Evolutionary conservation across 495 filamentous ascomycete genomes (phyloP).

Genomic region (Podospora sp.): DNA sequence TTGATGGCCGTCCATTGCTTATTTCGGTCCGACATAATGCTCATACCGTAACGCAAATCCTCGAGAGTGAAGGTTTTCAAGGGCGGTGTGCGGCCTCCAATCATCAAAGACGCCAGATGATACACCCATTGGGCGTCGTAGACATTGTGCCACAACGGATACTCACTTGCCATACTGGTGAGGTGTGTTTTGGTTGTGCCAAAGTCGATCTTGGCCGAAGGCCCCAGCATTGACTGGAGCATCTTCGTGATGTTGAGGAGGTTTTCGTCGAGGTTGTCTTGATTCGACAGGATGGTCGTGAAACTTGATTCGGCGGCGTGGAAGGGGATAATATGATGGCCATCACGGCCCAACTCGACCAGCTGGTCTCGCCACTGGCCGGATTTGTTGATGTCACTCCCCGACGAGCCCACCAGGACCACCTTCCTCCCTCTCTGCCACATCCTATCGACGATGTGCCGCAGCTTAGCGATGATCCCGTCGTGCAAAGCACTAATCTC

Average conservation of each 20-base stretch:
- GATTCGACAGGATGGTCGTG: conserved; percentile 22
- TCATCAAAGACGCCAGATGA: conserved; percentile 32
- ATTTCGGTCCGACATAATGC: conserved; percentile 30
- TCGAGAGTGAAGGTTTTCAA: conserved; percentile 19
- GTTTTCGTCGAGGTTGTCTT: conserved; percentile 43
- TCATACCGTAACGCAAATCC: conserved; percentile 25
- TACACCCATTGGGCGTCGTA: conserved; percentile 41
- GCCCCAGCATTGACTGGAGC: conserved; percentile 33
- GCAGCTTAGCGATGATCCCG: conserved; percentile 65
- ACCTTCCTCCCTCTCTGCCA: conserved; percentile 70
- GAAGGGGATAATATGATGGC: conserved; percentile 36
- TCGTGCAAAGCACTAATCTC: conserved; percentile 67
- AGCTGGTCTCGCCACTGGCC: conserved; percentile 36
- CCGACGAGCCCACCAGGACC: conserved; percentile 72
- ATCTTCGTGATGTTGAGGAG: conserved; percentile 44
- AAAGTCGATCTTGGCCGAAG: conserved; percentile 25
- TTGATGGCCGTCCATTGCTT: conserved; percentile 29
- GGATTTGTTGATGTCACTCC: conserved; percentile 39
- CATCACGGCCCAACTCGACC: conserved; percentile 37
- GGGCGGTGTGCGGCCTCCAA: conserved; percentile 25
- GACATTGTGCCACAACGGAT: conserved; percentile 18
- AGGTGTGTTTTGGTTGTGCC: conserved; percentile 13
- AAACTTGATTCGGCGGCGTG: conserved; percentile 20
- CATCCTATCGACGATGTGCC: conserved; percentile 68
- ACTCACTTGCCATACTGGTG: too few species aligned